Evolutionary conservation across 1,139 yeast genomes (phyloP), one percentile per base, ranked within the genome.

Genomic region (Protomyces inouyei): DNA sequence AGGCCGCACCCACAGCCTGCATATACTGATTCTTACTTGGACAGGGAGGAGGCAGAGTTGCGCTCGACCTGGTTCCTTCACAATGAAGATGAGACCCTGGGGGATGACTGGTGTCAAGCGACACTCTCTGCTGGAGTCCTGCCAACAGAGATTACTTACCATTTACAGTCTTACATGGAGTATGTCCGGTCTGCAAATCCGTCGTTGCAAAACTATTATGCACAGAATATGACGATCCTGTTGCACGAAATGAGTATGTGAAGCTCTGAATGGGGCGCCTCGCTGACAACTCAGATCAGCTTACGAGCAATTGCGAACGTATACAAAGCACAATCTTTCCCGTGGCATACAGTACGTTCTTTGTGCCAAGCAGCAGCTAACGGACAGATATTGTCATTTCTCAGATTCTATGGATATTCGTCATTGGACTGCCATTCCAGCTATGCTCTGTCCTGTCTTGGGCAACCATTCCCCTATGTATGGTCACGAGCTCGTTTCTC

Each of bases 391-490:
- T 68, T 59, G 60, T 68, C 51, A 64, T 66, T 52, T 64, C 67
- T 18, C 70, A 68, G 46, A 67, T 68, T 10, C 68, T 69, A 2
- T 68, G 70, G 70, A 67, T 68, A 40, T 68, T 67, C 51, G 68
- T 66, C 40, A 43, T 68, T 55, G 35, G 57, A 21, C 65, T 68
- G 45, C 70, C 70, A 5, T 68, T 68, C 54, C 69, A 68, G 61
- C 66, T 68, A 16, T 67, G 66, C 32, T 25, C 52, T 23, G 46
- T 56, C 4, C 64, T 68, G 36, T 51, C 52, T 10, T 68, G 70
- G 70, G 68, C 67, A 9, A 66, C 70, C 32, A 67, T 68, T 14
- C 70, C 70, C 16, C 65, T 68, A 23, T 61, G 68, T n/a, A 18
- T 66, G 23, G 55, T 68, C 14, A 68, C 69, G 3, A 66, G 66